These are phyloP conservation scores for Cladosporium sphaerospermum DNA, from an alignment of 2,329 filamentous ascomycete species.

Conservation along the genomic window DNA sequence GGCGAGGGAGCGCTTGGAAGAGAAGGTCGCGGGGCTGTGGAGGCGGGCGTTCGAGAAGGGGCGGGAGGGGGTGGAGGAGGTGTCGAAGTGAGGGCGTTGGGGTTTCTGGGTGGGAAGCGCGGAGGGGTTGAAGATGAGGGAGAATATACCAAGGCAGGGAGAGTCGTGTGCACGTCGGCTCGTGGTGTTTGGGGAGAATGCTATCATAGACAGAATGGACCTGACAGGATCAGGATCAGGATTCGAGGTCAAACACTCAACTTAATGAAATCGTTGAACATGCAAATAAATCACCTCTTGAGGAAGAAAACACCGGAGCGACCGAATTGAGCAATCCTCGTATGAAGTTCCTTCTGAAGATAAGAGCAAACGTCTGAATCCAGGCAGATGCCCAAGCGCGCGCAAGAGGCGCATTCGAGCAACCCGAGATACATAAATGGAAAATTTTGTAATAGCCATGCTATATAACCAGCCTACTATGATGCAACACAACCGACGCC, in stretches of 20 bases:
- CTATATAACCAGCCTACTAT: too few relatives aligned
- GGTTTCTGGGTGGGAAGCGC: neutral
- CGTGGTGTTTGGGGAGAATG: neutral
- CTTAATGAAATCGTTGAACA: neutral
- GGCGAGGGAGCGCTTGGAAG: constrained; percentile 36
- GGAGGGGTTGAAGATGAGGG: neutral
- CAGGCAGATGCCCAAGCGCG: too few relatives aligned
- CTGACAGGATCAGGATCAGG: constrained; percentile 9
- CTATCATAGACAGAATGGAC: constrained; percentile 3
- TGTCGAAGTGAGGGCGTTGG: neutral
- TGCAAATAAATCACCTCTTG: too few relatives aligned
- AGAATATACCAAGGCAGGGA: neutral
- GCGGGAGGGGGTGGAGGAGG: constrained; percentile 14
- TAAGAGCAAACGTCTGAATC: too few relatives aligned
- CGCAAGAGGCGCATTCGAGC: too few relatives aligned
- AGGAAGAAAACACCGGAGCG: too few relatives aligned
- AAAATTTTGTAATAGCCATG: too few relatives aligned
- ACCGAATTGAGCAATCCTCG: too few relatives aligned
- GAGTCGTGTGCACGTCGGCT: neutral
- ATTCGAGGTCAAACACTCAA: neutral
- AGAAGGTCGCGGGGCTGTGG: constrained; percentile 31
- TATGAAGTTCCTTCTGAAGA: too few relatives aligned
- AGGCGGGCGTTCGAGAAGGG: constrained; percentile 25
- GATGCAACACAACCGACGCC: too few relatives aligned
- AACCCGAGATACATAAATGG: too few relatives aligned